Base-by-base conservation (phyloP, 2,329 filamentous ascomycete species). In the Alternaria triticina region DNA sequence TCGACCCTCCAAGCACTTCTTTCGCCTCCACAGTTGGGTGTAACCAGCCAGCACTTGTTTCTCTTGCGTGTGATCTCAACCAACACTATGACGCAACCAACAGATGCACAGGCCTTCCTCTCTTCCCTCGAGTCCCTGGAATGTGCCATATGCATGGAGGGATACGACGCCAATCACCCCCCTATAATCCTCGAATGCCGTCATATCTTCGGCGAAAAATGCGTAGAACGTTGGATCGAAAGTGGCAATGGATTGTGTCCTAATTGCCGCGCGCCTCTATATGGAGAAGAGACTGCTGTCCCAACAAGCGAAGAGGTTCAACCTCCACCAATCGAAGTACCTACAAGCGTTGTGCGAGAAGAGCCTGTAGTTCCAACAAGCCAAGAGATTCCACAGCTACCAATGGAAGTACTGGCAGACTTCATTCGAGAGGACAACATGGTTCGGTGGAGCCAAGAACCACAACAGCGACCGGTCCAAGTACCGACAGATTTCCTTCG, bases 121-220 rank as follows among this genome's bases (percentile, higher is more conserved):
- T 44, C 22, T 27, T 55, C 52, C 25, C 25, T 46, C n/a, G 40
- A 30, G 12, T n/a, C n/a, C 17, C n/a, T 47, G 17, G 55, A 59
- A 27, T 62, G 55, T 44, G 36, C 12, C 50, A 36, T 62, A n/a
- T 59, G 60, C 43, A 33, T 30, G 33, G 55, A 59, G 12, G 23
- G 28, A n/a, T 58, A 45, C 47, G 20, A 30, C 40, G 8, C 33
- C 4, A 49, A 23, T 7, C 60, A 62, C 12, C 44, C 11, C 5
- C 28, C 55, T 9, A 50, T 57, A 8, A 23, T 46, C 11, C n/a
- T 55, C 10, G 25, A 43, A 30, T 62, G 60, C 23, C 49, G 13
- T 10, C 60, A 62, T 25, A 30, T 59, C 30, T 55, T 54, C 28
- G 55, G 55, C 23, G 28, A 30, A 46, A n/a, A 44, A 6, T 62